phyloP scores from a whole-genome alignment of 2,329 filamentous ascomycete genomes.

The Hypoxylon sp. region DNA sequence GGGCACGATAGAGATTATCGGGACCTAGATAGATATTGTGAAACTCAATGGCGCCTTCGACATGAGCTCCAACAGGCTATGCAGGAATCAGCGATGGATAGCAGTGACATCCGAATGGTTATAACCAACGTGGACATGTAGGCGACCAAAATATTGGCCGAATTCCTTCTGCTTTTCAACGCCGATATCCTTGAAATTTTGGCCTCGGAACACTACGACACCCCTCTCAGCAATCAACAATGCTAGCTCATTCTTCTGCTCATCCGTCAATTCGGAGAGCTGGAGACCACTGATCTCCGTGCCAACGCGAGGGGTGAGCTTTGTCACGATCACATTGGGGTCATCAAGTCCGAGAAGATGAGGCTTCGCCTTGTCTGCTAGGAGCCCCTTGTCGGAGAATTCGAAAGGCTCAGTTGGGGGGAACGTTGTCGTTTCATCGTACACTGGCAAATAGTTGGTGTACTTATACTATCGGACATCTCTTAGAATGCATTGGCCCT shows the following conservation, averaged over 20 bases:
- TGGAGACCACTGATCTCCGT: constrained; percentile 51
- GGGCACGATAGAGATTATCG: constrained; percentile 61
- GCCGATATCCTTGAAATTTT: constrained; percentile 57
- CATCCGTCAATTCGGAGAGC: constrained; percentile 49
- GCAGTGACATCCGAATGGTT: not conserved
- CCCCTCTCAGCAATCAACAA: constrained; percentile 50
- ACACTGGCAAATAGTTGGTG: constrained; percentile 55
- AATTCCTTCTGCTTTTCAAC: constrained; percentile 58
- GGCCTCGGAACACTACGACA: constrained; percentile 51
- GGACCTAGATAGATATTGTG: constrained; percentile 64
- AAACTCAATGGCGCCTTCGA: constrained; percentile 61
- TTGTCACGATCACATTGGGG: constrained; percentile 47
- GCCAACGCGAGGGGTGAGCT: constrained; percentile 50
- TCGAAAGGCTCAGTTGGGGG: constrained; percentile 59
- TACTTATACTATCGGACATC: constrained; percentile 54
- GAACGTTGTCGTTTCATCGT: constrained; percentile 57
- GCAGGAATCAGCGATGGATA: constrained; percentile 11
- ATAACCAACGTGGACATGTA: constrained; percentile 58
- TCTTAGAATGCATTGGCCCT: constrained; percentile 14
- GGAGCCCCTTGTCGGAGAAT: constrained; percentile 58
- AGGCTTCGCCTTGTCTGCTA: constrained; percentile 60
- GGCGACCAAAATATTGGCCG: constrained; percentile 58
- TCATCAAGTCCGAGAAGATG: constrained; percentile 58
- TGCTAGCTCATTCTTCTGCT: constrained; percentile 51
- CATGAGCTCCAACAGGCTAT: constrained; percentile 60